Conservation (phyloP, 2,329 filamentous ascomycete species). For the Sporothrix dimorphospora region DNA sequence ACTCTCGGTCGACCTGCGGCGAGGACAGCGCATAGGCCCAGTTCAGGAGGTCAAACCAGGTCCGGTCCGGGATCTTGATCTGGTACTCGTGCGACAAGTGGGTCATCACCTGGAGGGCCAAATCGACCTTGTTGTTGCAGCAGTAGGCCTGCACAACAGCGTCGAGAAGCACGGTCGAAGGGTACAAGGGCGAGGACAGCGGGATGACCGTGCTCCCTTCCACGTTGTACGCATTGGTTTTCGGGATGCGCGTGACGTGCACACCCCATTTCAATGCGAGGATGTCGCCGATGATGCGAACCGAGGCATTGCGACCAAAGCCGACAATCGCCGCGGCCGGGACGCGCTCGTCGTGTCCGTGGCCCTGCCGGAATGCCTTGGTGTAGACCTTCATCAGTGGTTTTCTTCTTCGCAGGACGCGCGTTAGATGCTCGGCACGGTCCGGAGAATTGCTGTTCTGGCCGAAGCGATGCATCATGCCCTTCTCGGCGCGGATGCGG, state of each 20-base stretch:
- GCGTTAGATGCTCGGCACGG: slow-evolving; percentile 40
- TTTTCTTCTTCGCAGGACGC: slow-evolving; percentile 37
- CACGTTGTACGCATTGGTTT: slow-evolving; percentile 33
- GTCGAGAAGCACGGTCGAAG: slow-evolving; percentile 61
- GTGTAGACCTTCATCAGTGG: slow-evolving; percentile 40
- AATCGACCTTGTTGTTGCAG: slow-evolving; percentile 64
- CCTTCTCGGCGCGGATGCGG: slow-evolving; percentile 30
- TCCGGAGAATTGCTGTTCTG: slow-evolving; percentile 37
- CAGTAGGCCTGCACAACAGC: slow-evolving; percentile 71
- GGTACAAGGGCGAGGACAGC: slow-evolving; percentile 57
- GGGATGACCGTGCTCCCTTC: slow-evolving; percentile 44
- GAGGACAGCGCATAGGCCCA: slow-evolving; percentile 65
- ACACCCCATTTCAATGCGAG: slow-evolving; percentile 40
- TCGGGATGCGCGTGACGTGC: slow-evolving; percentile 22
- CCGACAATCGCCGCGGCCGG: slow-evolving; percentile 49
- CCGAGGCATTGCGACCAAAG: slow-evolving; percentile 45
- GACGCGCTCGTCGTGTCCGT: slow-evolving; percentile 45
- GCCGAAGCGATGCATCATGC: slow-evolving; percentile 38
- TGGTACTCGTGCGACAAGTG: slow-evolving; percentile 63
- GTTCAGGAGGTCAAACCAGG: slow-evolving; percentile 69
- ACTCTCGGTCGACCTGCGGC: slow-evolving; percentile 45
- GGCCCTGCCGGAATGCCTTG: slow-evolving; percentile 36
- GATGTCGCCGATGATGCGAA: slow-evolving; percentile 42
- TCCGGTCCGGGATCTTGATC: slow-evolving; percentile 57
- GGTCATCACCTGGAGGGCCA: slow-evolving; percentile 63